Conservation (phyloP, 116 monocot genomes). For the Posidonia oceanica region DNA sequence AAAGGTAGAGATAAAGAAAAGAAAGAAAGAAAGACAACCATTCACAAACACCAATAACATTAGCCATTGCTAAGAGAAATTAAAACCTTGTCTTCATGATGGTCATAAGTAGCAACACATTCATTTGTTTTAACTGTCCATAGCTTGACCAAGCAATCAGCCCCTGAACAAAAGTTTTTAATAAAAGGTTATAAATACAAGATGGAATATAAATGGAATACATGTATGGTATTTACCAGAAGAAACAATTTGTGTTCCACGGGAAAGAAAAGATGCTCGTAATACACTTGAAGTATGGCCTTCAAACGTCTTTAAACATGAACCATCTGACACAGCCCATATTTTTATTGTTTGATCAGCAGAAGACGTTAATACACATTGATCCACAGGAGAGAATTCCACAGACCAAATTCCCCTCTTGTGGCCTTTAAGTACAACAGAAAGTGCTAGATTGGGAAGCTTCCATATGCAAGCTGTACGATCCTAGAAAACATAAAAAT, state of each 20-base stretch:
- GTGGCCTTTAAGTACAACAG: constrained; percentile 66
- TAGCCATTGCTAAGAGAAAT: not conserved
- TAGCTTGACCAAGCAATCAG: constrained; percentile 96
- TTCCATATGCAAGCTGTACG: constrained; percentile 86
- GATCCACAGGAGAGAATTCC: constrained; percentile 95
- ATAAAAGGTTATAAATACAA: constrained; percentile 7
- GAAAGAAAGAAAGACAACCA: no score
- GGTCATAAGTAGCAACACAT: constrained; percentile 92
- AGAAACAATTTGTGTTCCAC: constrained; percentile 83
- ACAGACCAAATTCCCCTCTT: constrained; percentile 98
- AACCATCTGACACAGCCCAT: constrained; percentile 90
- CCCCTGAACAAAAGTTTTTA: constrained; percentile 37
- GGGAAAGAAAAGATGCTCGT: constrained; percentile 72
- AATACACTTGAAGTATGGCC: constrained; percentile 88
- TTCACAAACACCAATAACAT: no score
- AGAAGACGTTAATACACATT: constrained; percentile 88
- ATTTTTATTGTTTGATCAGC: constrained; percentile 93
- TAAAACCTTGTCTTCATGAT: constrained; percentile 85
- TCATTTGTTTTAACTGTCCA: constrained; percentile 89
- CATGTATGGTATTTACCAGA: constrained; percentile 35
- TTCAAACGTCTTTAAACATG: constrained; percentile 94
- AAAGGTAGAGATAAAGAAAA: no score
- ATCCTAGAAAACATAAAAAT: constrained; percentile 35
- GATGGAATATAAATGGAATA: not conserved
- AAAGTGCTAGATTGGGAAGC: constrained; percentile 67